A percentile compares a stretch with the other conserved stretches of the same genome.
Evolutionary conservation across 495 filamentous ascomycete species (phyloP).

Genomic region (Aspergillus egyptiacus): DNA sequence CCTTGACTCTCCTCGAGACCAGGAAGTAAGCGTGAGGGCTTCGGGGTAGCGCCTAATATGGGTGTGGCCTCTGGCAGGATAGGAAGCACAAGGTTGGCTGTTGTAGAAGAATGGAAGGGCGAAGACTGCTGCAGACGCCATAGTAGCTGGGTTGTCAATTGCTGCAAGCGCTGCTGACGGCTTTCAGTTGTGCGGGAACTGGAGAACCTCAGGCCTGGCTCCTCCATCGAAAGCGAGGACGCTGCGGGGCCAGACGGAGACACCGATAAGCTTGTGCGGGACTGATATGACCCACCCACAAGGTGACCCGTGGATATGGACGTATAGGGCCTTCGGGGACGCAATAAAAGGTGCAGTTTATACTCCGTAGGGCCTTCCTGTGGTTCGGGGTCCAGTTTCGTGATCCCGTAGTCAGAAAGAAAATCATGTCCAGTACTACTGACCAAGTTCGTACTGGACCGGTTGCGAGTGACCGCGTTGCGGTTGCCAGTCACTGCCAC

Average conservation of each 20-base stretch:
- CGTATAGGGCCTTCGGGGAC: slow-evolving; percentile 67
- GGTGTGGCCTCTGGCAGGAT: slow-evolving; percentile 59
- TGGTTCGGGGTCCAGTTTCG: slow-evolving; percentile 80
- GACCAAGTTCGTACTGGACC: slow-evolving; percentile 23
- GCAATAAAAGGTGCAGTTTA: slow-evolving; percentile 86
- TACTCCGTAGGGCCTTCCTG: slow-evolving; percentile 94
- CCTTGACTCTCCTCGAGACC: slow-evolving; percentile 89
- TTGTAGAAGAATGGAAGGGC: slow-evolving; percentile 76
- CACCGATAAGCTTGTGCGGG: slow-evolving; percentile 28
- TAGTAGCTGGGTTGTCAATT: slow-evolving; percentile 87
- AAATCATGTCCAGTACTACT: slow-evolving; percentile 39
- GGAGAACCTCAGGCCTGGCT: slow-evolving; percentile 21
- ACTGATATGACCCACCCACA: slow-evolving; percentile 55
- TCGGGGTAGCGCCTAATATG: slow-evolving; percentile 47
- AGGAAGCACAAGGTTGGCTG: slow-evolving; percentile 63
- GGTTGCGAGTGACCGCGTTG: slow-evolving; percentile 20
- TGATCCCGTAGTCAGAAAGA: slow-evolving; percentile 63
- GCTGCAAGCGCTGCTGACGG: slow-evolving; percentile 77
- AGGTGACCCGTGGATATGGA: slow-evolving; percentile 55
- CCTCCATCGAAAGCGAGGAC: slow-evolving; percentile 22
- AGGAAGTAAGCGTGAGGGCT: slow-evolving; percentile 60
- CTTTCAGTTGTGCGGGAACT: slow-evolving; percentile 39
- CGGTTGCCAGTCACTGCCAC: slow-evolving; percentile 17
- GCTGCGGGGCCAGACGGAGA: slow-evolving; percentile 15
- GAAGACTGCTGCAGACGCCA: slow-evolving; percentile 96